Base-by-base conservation (phyloP, 2,329 filamentous ascomycete species). In the Talaromyces amestolkiae region DNA sequence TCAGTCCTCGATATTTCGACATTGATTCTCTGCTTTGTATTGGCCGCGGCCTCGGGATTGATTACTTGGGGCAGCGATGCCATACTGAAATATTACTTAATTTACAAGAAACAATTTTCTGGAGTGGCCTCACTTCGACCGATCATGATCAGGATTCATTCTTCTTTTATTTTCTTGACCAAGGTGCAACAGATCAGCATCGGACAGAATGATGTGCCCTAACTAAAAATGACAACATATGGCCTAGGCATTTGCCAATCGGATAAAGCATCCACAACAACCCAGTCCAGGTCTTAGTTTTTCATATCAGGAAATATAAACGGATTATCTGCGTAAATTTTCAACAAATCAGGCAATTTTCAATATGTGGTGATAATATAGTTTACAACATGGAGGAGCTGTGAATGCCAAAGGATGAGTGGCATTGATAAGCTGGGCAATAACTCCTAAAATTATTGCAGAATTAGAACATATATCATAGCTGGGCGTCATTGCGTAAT, bases 201-300 rank as follows among this genome's bases (percentile, higher is more conserved):
- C 22, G 13, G 47, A 13, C 24, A 51, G 47, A n/a, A 51, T 51
- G 47, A 31, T 51, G 24, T 51, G 47, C 24, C 22, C 10, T 17
- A 24, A 31, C 47, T 51, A 51, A 51, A 51, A 51, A 51, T 51
- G 47, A 51, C 47, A 51, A 51, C 47, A 51, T 51, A 31, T 22
- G 10, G 47, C 47, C 47, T 24, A 51, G 47, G 13, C 47, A 51
- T 51, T 27, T 31, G 47, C 22, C 24, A 31, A 27, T 51, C 15
- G 13, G 24, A 51, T 31, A 31, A 17, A 22, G 47, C 22, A n/a
- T 51, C 22, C 22, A 31, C 47, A 51, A n/a, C 7, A 5, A 51
- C 13, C 7, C 6, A 51, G 22, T n/a, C 4, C 5, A 31, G 13
- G 3, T 27, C 24, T 17, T 31, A 5, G 22, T n/a, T 8, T 27